Evolutionary conservation across 371 early-diverging fungal species (phyloP).

Genomic region (Syncephalastrum racemosum): DNA sequence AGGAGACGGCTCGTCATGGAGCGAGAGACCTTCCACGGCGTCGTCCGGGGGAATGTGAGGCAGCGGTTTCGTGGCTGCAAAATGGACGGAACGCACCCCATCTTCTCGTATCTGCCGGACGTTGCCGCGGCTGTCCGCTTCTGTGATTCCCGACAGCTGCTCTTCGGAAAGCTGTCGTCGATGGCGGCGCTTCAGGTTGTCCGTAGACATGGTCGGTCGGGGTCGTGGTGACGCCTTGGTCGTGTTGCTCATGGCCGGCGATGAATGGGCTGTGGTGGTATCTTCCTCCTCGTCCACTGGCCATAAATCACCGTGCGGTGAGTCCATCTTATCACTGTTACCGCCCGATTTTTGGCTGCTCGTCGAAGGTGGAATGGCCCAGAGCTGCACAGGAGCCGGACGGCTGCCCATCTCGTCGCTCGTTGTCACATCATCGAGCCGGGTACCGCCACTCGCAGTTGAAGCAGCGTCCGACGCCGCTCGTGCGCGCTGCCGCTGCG

Average conservation of each 20-base stretch:
- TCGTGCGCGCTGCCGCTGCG: conserved; percentile 12
- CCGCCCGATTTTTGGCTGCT: conserved; percentile 3
- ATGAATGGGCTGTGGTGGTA: too few relatives aligned
- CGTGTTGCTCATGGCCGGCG: conserved; percentile 2
- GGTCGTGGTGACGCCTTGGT: conserved; percentile 1
- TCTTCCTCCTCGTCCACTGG: conserved; percentile 14
- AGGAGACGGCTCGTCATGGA: conserved; percentile 8
- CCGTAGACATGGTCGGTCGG: conserved; percentile 2
- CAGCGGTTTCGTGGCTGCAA: conserved; percentile 5
- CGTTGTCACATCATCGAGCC: conserved; percentile 2
- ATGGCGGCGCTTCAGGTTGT: conserved; percentile 6
- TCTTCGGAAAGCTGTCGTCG: conserved; percentile 8
- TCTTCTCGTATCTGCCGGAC: neutral
- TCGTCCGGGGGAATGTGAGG: conserved; percentile 5
- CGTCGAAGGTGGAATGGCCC: conserved; percentile 14
- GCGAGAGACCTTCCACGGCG: conserved; percentile 5
- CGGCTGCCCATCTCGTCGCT: neutral
- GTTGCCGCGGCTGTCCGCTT: conserved; percentile 1
- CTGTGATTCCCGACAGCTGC: conserved; percentile 9
- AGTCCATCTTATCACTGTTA: neutral
- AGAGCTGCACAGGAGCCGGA: conserved; percentile 5
- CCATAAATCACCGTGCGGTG: conserved; percentile 4
- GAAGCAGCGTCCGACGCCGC: conserved; percentile 18
- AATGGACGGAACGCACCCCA: conserved; percentile 12
- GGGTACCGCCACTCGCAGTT: conserved; percentile 24